Conservation (phyloP, 2,329 filamentous ascomycete genomes). For the Colletotrichum nymphaeae region DNA sequence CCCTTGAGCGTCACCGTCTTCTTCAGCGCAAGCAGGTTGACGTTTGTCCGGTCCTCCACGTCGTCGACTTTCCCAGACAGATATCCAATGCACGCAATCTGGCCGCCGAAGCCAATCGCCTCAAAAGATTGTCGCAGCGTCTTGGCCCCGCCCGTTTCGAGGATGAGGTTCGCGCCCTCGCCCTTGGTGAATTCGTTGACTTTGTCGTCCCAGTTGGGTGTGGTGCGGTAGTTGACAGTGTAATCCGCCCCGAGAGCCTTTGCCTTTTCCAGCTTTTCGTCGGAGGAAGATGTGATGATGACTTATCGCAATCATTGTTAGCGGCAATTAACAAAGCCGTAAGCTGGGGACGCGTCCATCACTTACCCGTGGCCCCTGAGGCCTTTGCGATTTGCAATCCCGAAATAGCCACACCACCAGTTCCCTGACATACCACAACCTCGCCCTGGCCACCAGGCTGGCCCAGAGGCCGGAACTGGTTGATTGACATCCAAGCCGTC, state of each 20-base stretch:
- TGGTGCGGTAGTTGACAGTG: conserved; percentile 65
- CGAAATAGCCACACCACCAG: conserved; percentile 63
- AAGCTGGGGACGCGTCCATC: conserved; percentile 34
- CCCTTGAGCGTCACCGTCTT: conserved; percentile 62
- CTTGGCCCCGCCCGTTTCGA: conserved; percentile 65
- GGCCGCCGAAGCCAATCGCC: conserved; percentile 64
- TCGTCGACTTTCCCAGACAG: conserved; percentile 66
- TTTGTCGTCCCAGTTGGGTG: conserved; percentile 61
- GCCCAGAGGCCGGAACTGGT: conserved; percentile 67
- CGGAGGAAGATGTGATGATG: conserved; percentile 66
- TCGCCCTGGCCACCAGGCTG: conserved; percentile 58
- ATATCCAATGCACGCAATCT: conserved; percentile 64
- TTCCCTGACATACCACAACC: conserved; percentile 64
- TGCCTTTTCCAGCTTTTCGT: conserved; percentile 60
- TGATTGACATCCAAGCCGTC: conserved; percentile 75
- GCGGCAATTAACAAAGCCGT: conserved; percentile 47
- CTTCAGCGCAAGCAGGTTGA: conserved; percentile 66
- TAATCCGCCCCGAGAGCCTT: conserved; percentile 62
- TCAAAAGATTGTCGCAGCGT: conserved; percentile 65
- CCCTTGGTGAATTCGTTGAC: conserved; percentile 58
- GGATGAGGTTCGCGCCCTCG: conserved; percentile 63
- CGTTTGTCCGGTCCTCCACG: conserved; percentile 64
- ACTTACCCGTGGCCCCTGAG: conserved; percentile 58
- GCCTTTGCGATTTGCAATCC: conserved; percentile 66
- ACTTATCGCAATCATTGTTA: conserved; percentile 51